These are phyloP conservation scores for Trapa incisa DNA, from an alignment of 345 rosid genomes.

Conservation along the genomic window DNA sequence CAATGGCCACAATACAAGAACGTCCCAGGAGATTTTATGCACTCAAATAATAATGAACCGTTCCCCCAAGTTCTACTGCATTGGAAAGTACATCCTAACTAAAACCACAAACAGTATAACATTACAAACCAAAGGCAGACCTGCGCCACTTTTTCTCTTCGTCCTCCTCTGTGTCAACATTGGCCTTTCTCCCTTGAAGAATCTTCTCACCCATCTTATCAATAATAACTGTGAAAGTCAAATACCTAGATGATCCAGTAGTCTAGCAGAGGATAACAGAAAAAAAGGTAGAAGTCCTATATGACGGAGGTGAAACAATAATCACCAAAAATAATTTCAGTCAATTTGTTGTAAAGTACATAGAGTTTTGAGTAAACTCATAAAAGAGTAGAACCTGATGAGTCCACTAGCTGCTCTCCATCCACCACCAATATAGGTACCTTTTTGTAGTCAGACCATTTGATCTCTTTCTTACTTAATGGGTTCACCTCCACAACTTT, in stretches of 20 bases:
- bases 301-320: not conserved
- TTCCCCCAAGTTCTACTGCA: too few relatives aligned
- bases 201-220: constrained; percentile 19
- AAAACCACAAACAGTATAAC: not conserved
- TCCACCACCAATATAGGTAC: constrained; percentile 37
- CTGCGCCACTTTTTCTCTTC: constrained; percentile 34
- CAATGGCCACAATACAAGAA: not conserved
- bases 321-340: too few relatives aligned
- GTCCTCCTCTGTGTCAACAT: constrained; percentile 8
- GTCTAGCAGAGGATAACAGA: too few relatives aligned
- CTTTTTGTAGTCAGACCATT: constrained; percentile 40
- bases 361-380: not conserved
- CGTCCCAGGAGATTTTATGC: not conserved
- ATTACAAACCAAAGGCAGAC: constrained; percentile 3
- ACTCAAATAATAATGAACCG: not conserved
- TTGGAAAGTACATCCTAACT: not conserved
- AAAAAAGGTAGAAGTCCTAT: not conserved
- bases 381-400: constrained; percentile 22
- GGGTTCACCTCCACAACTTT: constrained; percentile 44
- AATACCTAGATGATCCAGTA: too few relatives aligned
- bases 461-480: constrained; percentile 34
- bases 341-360: not conserved
- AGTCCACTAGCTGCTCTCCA: constrained; percentile 37
- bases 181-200: constrained; percentile 8
- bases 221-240: constrained; percentile 20